Base-by-base conservation (phyloP, 2,329 filamentous ascomycete species). In the Elsinoe perseae region DNA sequence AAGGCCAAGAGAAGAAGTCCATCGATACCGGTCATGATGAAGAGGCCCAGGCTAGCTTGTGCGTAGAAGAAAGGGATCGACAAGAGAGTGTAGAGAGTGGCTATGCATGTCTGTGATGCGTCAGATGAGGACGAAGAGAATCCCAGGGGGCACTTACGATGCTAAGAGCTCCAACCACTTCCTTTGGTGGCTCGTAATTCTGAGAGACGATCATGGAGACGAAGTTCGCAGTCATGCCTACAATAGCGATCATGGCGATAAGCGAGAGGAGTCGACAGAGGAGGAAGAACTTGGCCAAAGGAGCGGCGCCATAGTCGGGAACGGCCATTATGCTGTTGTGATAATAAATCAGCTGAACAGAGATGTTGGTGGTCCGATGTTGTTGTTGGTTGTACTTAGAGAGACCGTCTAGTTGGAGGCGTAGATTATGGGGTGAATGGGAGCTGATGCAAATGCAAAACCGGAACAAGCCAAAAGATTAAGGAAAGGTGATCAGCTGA, bases 141-240 rank as follows among this genome's bases (percentile, higher is more conserved):
- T n/a, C 21, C 18, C 14, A 42, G 16, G 16, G 21, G 18, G 3
- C n/a, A 80, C 87, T 66, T 80, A 95, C 90, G 62, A 95, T 82
- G 59, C 82, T 82, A 60, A 95, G 78, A 2, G 88, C 89, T 27
- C 84, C 89, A 27, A 95, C 80, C 20, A 96, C 77, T 46, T 90
- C 82, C 53, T 81, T 75, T 0, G 89, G 87, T 0, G 86, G 82
- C 27, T 80, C 77, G 56, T 84, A 80, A 60, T 84, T 79, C 20
- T 77, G 80, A 42, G 77, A 74, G 43, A 89, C 81, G 68, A 95
- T 89, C 63, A 87, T 79, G 21, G 83, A 78, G 65, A 95, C 84
- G 71, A 95, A 95, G 71, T 91, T 89, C 65, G 86, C 82, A 0
- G 83, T 83, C 69, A 95, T 81, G 44, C 89, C 89, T 61, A 95